Evolutionary conservation across 768 basidiomycete genomes (phyloP).

Genomic region (Gymnopilus junonius): DNA sequence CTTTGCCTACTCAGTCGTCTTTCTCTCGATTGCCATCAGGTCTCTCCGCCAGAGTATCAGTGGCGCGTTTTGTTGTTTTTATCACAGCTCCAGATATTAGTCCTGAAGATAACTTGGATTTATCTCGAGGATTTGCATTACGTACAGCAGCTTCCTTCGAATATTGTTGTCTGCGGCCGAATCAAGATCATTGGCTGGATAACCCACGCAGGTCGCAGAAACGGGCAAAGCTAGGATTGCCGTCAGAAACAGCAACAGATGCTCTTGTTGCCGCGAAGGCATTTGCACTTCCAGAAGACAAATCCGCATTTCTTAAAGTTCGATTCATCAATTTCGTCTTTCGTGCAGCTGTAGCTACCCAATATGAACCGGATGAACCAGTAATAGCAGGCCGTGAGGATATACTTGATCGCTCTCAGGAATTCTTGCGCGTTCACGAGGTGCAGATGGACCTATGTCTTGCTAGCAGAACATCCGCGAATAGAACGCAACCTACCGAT

Average conservation of each 20-base stretch:
- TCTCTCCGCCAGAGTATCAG: slow-evolving; percentile 54
- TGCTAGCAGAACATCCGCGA: slow-evolving; percentile 25
- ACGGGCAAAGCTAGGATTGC: slow-evolving; percentile 59
- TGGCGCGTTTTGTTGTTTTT: slow-evolving; percentile 67
- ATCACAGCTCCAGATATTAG: slow-evolving; percentile 84
- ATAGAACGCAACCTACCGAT: slow-evolving; percentile 33
- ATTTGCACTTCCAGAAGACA: slow-evolving; percentile 34
- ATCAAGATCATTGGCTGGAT: slow-evolving; percentile 41
- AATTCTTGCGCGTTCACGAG: slow-evolving; percentile 47
- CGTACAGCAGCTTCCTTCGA: slow-evolving; percentile 57
- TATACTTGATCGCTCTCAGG: slow-evolving; percentile 41
- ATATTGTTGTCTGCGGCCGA: slow-evolving; percentile 54
- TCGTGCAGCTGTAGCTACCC: slow-evolving; percentile 68
- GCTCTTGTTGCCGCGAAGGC: slow-evolving; percentile 45
- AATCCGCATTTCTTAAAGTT: slow-evolving; percentile 47
- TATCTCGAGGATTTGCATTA: slow-evolving; percentile 72
- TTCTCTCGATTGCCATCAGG: slow-evolving; percentile 57
- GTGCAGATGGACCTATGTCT: slow-evolving; percentile 32
- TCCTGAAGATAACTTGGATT: slow-evolving; percentile 63
- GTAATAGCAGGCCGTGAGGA: slow-evolving; percentile 59
- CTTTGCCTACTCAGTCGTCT: slow-evolving; percentile 24
- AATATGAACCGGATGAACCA: slow-evolving; percentile 70
- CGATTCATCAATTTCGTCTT: slow-evolving; percentile 52
- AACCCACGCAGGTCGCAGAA: slow-evolving; percentile 42
- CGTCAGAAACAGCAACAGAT: slow-evolving; percentile 53